Percentiles rank a stretch among this genome's conserved stretches.
These are phyloP conservation scores for Aspergillus leporis DNA, from an alignment of 495 filamentous ascomycete species.

Conservation along the genomic window DNA sequence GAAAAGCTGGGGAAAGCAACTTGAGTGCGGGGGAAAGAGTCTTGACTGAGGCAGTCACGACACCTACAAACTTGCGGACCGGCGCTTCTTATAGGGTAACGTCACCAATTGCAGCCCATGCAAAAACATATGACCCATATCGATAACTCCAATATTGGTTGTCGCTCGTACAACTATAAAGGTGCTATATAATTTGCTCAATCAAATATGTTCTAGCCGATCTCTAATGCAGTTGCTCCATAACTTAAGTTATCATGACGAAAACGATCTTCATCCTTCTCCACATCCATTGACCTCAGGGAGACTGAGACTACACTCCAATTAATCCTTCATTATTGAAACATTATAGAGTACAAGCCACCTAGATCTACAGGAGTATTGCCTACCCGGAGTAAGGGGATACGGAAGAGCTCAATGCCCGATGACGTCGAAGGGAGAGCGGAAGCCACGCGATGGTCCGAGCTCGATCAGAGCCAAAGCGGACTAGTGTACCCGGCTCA, in stretches of 20 bases:
- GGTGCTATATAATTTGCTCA: conserved; percentile 3
- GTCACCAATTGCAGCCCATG: conserved; percentile 12
- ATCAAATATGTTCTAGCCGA: conserved; percentile 1
- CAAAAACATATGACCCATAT: conserved; percentile 8
- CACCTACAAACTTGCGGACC: not conserved
- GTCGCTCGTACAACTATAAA: not conserved
- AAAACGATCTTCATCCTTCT: conserved; percentile 6
- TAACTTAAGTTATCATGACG: conserved; percentile 26
- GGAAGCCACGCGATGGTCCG: conserved; percentile 6
- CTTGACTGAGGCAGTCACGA: conserved; percentile 1
- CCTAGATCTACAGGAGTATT: conserved; percentile 1
- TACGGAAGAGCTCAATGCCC: not conserved
- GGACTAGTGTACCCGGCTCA: conserved; percentile 10
- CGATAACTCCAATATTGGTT: not conserved
- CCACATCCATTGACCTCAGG: not conserved
- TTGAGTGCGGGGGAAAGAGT: conserved; percentile 1
- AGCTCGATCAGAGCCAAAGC: conserved; percentile 4
- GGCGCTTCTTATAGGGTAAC: conserved; percentile 1
- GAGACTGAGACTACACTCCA: not conserved
- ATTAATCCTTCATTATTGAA: not conserved
- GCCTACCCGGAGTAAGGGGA: not conserved
- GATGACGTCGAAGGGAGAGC: conserved; percentile 16
- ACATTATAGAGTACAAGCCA: not conserved
- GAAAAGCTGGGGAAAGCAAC: conserved; percentile 26
- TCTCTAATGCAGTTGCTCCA: conserved; percentile 11